Conservation (phyloP, 2,329 filamentous ascomycete genomes). For the Cordyceps cateniannulata region DNA sequence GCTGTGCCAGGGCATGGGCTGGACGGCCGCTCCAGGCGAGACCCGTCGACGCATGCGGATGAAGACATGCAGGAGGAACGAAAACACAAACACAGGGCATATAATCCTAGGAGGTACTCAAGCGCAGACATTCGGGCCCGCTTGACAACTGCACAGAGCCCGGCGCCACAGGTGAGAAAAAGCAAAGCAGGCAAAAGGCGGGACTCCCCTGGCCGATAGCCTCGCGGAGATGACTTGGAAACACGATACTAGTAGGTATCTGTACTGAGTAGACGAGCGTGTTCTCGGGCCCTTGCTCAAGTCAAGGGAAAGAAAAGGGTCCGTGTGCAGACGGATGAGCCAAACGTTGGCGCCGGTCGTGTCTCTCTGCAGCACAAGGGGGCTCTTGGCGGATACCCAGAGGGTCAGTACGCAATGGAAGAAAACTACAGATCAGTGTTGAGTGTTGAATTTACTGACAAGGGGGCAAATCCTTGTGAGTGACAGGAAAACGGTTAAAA, state of each 20-base stretch:
- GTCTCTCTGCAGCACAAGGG: neutral
- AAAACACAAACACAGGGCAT: too few species aligned
- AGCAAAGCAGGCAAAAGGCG: neutral
- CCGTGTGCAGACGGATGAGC: neutral
- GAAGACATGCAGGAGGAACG: neutral
- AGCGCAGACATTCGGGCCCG: neutral
- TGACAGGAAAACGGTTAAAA: neutral
- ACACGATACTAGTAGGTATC: neutral
- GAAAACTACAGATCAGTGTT: too few species aligned
- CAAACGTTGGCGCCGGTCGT: neutral
- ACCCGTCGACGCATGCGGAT: neutral
- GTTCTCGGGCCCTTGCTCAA: neutral
- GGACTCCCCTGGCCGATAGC: neutral
- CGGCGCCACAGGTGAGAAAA: neutral
- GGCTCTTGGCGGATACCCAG: neutral
- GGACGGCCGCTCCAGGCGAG: neutral
- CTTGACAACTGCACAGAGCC: neutral
- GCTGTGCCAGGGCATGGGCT: neutral
- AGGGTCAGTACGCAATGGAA: neutral
- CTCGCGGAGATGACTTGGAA: neutral
- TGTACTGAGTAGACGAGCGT: neutral
- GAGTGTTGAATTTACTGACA: too few species aligned
- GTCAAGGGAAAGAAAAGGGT: neutral
- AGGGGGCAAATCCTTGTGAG: too few species aligned
- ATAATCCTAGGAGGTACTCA: too few species aligned